Conservation (phyloP, 2,329 filamentous ascomycete genomes). For the Penicillium sp. region DNA sequence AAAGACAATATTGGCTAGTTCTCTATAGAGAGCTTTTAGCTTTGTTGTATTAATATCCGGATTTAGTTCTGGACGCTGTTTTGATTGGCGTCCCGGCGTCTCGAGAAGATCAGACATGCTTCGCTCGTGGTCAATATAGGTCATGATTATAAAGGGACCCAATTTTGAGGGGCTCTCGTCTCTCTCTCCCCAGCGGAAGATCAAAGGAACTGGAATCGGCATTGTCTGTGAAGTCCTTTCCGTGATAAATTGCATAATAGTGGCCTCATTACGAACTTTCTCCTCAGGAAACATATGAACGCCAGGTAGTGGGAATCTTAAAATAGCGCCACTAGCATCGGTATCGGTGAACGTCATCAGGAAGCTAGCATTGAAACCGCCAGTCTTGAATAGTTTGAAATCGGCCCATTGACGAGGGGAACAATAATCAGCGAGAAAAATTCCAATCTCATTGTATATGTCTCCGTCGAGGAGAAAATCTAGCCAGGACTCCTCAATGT, state of each 20-base stretch:
- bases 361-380: slow-evolving; percentile 22
- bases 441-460: slow-evolving; percentile 12
- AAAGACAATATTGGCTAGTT: slow-evolving; percentile 5
- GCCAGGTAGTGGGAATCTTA: slow-evolving; percentile 21
- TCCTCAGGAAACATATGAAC: slow-evolving; percentile 23
- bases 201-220: slow-evolving; percentile 4
- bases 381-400: slow-evolving; percentile 5
- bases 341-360: slow-evolving; percentile 19
- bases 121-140: slow-evolving; percentile 17
- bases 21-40: slow-evolving; percentile 26
- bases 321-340: slow-evolving; percentile 7
- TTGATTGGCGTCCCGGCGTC: background rate
- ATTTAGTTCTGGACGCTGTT: slow-evolving; percentile 19
- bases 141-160: slow-evolving; percentile 37
- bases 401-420: background rate
- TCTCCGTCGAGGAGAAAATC: background rate
- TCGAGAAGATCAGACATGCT: slow-evolving; percentile 8
- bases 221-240: slow-evolving; percentile 3
- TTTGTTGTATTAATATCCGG: slow-evolving; percentile 33
- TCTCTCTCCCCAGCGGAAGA: background rate
- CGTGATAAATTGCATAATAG: slow-evolving; percentile 7
- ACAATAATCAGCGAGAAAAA: slow-evolving; percentile 1
- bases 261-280: slow-evolving; percentile 18
- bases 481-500: slow-evolving; percentile 2
- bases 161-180: slow-evolving; percentile 11